Base-by-base conservation (phyloP, 306 rosid genomes). In the Lathyrus aphaca region DNA sequence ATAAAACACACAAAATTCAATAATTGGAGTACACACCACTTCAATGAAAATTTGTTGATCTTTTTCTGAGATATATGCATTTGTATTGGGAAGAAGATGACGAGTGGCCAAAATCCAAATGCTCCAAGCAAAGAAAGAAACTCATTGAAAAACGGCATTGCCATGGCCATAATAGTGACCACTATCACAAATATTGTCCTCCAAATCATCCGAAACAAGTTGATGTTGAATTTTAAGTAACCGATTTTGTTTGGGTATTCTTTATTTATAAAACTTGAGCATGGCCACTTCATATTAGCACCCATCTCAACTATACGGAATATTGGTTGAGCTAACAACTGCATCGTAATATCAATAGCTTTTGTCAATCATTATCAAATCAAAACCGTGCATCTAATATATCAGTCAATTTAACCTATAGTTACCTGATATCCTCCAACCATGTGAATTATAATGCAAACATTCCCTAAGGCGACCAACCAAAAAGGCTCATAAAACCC, bases 41-140 rank as follows among this genome's bases (percentile, higher is more conserved):
- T 70, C 2, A 55, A 1, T 13, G 89, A 82, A 18, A 25, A 3
- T 18, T 27, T 80, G 13, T 4, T 60, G 5, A 86, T 79, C 59
- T 77, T 51, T 25, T 50, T 82, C 46, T 77, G 91, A 51, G 72
- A 65, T 23, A 86, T 79, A 66, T 84, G 85, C 88, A 87, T 87
- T 83, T 87, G 82, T 58, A 90, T 11, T 0, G 89, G 94, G 55
- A 90, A 79, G 48, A 82, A 87, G 1, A 87, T 83, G 2, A 78
- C 80, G 32, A 86, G 80, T 0, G 90, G 90, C 95, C 90, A 87
- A 44, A 80, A 87, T 15, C 87, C 91, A 3, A 84, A 6, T 38
- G 88, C 89, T 51, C 89, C 91, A n/a, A 87, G 85, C 3, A 90
- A 64, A 3, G 82, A 85, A 3, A 90, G 83, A 72, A 86, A 77